Conservation (phyloP, 106 monocot genomes). For the Xerophyta viscosa region DNA sequence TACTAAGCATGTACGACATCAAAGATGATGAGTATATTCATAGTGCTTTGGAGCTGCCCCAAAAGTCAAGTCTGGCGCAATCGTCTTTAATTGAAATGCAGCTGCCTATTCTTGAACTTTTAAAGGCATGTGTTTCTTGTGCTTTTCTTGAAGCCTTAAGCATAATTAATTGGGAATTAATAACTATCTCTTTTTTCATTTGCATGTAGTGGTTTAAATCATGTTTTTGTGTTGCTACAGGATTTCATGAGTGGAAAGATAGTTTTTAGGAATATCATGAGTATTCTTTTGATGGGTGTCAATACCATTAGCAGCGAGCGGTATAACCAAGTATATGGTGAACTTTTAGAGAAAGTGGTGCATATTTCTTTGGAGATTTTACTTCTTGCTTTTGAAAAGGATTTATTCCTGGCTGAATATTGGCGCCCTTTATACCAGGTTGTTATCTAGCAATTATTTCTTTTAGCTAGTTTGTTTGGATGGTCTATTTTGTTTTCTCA, state of each 20-base stretch:
- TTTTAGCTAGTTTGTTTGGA: slow-evolving; percentile 3
- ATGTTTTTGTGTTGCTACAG: slow-evolving; percentile 30
- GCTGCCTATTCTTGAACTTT: slow-evolving; percentile 64
- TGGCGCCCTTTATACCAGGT: slow-evolving; percentile 97
- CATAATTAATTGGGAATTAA: too few relatives aligned
- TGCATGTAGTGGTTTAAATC: too few relatives aligned
- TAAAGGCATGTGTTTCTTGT: slow-evolving; percentile 54
- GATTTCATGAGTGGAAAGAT: slow-evolving; percentile 93
- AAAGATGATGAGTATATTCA: slow-evolving; percentile 66
- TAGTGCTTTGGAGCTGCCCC: slow-evolving; percentile 25
- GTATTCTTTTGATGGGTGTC: slow-evolving; percentile 69
- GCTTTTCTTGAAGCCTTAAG: too few relatives aligned
- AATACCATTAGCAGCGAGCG: slow-evolving; percentile 62
- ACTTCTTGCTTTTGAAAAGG: slow-evolving; percentile 71
- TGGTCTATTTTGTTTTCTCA: slow-evolving; percentile 6
- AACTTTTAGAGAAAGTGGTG: slow-evolving; percentile 65
- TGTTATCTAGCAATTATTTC: not conserved
- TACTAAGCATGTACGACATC: slow-evolving; percentile 66
- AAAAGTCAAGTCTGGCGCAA: slow-evolving; percentile 1
- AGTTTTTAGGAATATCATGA: slow-evolving; percentile 84
- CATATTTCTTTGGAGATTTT: slow-evolving; percentile 74
- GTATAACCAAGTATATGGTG: slow-evolving; percentile 58
- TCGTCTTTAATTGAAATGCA: slow-evolving; percentile 44
- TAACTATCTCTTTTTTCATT: too few relatives aligned
- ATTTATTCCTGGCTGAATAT: slow-evolving; percentile 71